phyloP scores from a whole-genome alignment of 805 yeast species.

The Ogataea haglerorum region DNA sequence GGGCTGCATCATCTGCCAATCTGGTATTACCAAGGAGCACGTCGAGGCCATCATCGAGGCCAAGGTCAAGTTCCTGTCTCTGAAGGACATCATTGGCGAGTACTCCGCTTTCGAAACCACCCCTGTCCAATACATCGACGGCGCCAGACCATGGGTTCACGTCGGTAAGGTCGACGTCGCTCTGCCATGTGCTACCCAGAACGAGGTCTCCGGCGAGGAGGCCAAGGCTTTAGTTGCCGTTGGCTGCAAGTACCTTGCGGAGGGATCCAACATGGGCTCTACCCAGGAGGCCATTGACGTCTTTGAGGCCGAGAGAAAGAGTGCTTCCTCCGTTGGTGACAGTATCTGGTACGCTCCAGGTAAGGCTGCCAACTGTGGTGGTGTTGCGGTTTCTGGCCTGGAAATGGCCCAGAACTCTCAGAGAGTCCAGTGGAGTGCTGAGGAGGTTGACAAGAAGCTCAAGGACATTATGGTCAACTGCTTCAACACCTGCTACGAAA shows the following conservation, averaged over 20 bases:
- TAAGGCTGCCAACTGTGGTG: conserved; percentile 99
- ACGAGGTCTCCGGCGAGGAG: conserved; percentile 95
- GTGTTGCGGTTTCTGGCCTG: conserved; percentile 97
- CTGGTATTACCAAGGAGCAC: conserved; percentile 84
- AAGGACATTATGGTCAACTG: conserved; percentile 91
- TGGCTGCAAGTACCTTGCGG: conserved; percentile 92
- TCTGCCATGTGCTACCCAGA: conserved; percentile 97
- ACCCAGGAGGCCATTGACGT: conserved; percentile 95
- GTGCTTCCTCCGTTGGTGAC: conserved; percentile 37
- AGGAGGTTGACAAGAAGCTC: conserved; percentile 88
- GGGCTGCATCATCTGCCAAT: conserved; percentile 77
- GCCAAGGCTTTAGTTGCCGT: conserved; percentile 91
- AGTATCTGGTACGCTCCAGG: conserved; percentile 99
- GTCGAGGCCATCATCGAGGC: conserved; percentile 71
- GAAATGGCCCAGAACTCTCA: conserved; percentile 99
- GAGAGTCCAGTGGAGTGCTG: conserved; percentile 85
- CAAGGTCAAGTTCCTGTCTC: conserved; percentile 71
- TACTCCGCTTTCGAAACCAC: conserved; percentile 54
- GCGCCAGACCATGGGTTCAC: conserved; percentile 95
- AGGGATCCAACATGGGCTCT: conserved; percentile 99
- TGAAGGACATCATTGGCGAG: conserved; percentile 63
- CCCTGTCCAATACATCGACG: conserved; percentile 77
- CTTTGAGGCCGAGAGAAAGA: conserved; percentile 77
- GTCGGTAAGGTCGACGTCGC: conserved; percentile 94
- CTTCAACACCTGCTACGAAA: conserved; percentile 87